Evolutionary conservation across 2,329 filamentous ascomycete species (phyloP).

Genomic region (Cytospora piceicola): DNA sequence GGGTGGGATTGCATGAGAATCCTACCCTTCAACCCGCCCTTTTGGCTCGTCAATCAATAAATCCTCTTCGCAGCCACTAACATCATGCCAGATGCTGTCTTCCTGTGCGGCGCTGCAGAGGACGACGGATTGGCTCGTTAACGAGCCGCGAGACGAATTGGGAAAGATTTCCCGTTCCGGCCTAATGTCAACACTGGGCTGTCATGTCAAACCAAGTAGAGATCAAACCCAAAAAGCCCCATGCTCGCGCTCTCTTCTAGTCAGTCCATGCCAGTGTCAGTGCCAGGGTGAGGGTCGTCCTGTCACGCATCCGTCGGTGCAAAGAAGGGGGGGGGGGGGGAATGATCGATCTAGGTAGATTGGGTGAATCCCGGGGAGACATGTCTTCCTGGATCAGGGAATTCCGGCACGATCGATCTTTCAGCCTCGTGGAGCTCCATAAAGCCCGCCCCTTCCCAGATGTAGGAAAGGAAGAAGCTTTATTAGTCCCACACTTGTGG

Average conservation of each 20-base stretch:
- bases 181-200: not conserved
- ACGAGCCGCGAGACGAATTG: not conserved
- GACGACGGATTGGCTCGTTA: not conserved
- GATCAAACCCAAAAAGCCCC: no score
- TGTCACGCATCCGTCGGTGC: not conserved
- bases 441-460: not conserved
- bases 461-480: not conserved
- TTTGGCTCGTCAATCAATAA: not conserved
- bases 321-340: not conserved
- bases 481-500: not conserved
- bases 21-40: not conserved
- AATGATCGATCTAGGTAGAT: no score
- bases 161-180: not conserved
- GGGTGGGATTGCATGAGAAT: not conserved
- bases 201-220: not conserved
- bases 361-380: not conserved
- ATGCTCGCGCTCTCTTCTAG: no score
- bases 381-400: not conserved
- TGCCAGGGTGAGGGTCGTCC: not conserved
- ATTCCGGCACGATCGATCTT: not conserved
- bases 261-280: no score
- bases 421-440: not conserved
- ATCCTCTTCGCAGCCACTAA: not conserved
- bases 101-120: not conserved
- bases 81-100: not conserved